A percentile compares a stretch with the other conserved stretches of the same genome.
These are phyloP conservation scores for Candida corydali DNA, from an alignment of 805 yeast species.

Conservation along the genomic window DNA sequence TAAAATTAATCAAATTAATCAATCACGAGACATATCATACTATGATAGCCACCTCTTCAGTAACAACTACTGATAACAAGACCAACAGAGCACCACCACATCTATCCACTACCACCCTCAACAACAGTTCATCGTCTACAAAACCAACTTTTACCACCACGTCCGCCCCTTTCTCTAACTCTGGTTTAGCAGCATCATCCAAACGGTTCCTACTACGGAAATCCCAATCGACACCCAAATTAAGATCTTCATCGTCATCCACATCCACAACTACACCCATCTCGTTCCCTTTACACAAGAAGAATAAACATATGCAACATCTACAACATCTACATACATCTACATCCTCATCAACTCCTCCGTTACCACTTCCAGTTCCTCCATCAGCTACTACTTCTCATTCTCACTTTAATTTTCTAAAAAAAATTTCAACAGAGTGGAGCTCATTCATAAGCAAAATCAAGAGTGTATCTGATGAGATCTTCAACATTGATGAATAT, in stretches of 20 bases:
- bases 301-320: not conserved
- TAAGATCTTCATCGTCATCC: not conserved
- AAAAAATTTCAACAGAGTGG: constrained; percentile 37
- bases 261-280: not conserved
- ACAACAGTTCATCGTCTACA: constrained; percentile 6
- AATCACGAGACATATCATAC: too few species aligned
- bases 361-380: not conserved
- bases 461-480: constrained; percentile 45
- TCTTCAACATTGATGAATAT: constrained; percentile 27
- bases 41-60: too few species aligned
- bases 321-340: constrained; percentile 2
- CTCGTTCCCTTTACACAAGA: not conserved
- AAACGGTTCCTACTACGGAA: not conserved
- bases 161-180: too few species aligned
- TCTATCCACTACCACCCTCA: too few species aligned
- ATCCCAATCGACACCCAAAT: constrained; percentile 4
- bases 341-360: too few species aligned
- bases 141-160: too few species aligned
- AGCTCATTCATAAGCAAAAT: constrained; percentile 29
- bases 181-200: not conserved
- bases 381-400: not conserved
- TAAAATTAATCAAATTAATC: too few species aligned
- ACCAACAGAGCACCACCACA: too few species aligned
- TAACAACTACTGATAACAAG: too few species aligned
- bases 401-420: constrained; percentile 25